Conservation (phyloP, 371 early-diverging fungal species). For the Saksenaea oblongispora region DNA sequence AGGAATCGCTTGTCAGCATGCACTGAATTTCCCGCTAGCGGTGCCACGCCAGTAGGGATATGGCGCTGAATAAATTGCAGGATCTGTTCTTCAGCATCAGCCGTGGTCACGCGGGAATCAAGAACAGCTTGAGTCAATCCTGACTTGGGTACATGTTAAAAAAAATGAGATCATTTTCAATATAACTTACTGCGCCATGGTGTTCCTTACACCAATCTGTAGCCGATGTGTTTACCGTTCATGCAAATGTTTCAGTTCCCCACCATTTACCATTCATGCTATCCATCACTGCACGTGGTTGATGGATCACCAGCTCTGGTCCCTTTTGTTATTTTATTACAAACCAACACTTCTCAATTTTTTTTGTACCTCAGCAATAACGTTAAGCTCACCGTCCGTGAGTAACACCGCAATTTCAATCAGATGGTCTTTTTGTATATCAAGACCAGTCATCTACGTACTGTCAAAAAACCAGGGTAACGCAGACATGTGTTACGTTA, state of each 20-base stretch:
- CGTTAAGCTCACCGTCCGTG: slow-evolving; percentile 83
- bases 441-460: slow-evolving; percentile 70
- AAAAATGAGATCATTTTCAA: no score
- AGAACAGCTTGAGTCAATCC: slow-evolving; percentile 84
- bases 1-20: slow-evolving; percentile 89
- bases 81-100: slow-evolving; percentile 75
- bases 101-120: slow-evolving; percentile 64
- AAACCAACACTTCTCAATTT: neutral
- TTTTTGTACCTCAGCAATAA: slow-evolving; percentile 69
- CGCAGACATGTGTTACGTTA: slow-evolving; percentile 5
- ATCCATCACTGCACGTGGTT: slow-evolving; percentile 77
- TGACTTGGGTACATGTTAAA: no score
- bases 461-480: neutral
- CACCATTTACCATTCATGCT: slow-evolving; percentile 67
- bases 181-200: slow-evolving; percentile 68
- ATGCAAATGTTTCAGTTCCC: neutral
- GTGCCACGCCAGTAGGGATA: slow-evolving; percentile 63
- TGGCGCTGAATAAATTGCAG: slow-evolving; percentile 73
- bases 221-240: neutral
- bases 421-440: slow-evolving; percentile 64
- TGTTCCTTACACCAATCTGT: slow-evolving; percentile 88
- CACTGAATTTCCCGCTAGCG: slow-evolving; percentile 93
- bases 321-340: slow-evolving; percentile 40
- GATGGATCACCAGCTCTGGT: slow-evolving; percentile 81
- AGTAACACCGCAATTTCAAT: slow-evolving; percentile 90